Base-by-base conservation (phyloP, 768 basidiomycete species). In the Crucibulum laeve region DNA sequence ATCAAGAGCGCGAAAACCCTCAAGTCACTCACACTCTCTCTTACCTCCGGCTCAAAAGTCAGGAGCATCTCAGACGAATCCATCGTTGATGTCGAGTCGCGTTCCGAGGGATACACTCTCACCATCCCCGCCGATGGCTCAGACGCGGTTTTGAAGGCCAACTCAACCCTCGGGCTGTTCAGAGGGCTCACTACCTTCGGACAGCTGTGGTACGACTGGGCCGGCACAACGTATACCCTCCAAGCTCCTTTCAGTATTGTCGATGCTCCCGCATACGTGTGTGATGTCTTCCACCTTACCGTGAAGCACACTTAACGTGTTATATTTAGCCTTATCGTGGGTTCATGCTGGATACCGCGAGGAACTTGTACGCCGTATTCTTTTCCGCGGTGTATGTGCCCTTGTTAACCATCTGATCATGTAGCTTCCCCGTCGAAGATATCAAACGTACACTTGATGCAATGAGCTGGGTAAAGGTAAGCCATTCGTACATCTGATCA, bases 331-430 rank as follows among this genome's bases (percentile, higher is more conserved):
- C 80, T 0, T 86, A 82, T 57, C 80, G 90, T 24, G 87, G 84
- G 14, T 68, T 90, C 38, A 77, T 89, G 77, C 69, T 92, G 19
- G 90, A 92, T 56, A 91, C 90, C 1, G 69, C 87, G 1, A 69
- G 89, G 26, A 84, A 90, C 64, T 92, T 65, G 79, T 84, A 49
- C 46, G 77, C 59, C 1, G 10, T 38, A 18, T 3, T 7, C 24
- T 3, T 33, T 18, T 34, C 6, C 40, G 1, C 10, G 18, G n/a
- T n/a, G 26, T 32, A 14, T 38, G 15, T 15, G 35, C 36, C 59
- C 10, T 30, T 6, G 17, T 35, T 10, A 28, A 18, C 18, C 15
- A 32, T 19, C 39, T 11, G 8, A 11, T 8, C 28, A 8, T 7
- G 5, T 49, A 81, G 79, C 63, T 84, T 79, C 65, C 75, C 82